Evolutionary conservation across 257 asterid species (phyloP), one percentile per base, ranked within the genome.

Genomic region (Ballota nigra): DNA sequence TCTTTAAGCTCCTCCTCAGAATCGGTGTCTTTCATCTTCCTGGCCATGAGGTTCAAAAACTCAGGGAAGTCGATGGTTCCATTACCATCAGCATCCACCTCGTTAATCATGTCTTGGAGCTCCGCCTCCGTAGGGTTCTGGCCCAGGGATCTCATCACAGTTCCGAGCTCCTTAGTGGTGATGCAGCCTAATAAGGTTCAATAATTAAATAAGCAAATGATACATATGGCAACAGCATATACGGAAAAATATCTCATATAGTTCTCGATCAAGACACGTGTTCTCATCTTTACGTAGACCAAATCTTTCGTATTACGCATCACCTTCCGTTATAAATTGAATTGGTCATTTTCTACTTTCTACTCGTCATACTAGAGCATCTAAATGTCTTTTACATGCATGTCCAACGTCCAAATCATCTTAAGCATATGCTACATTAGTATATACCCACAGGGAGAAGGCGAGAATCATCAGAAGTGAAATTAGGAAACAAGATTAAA

Each of bases 41-140:
- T 74, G 8, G 90, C 90, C 90, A 86, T 86, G 61, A 86, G 90
- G 81, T 86, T 86, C 71, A 86, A 68, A 22, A 83, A 86, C 86
- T 86, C 90, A 0, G 86, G 90, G 78, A 86, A 86, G 74, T 86
- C 90, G 0, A 86, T 86, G 58, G 90, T 86, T 57, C 90, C 90
- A 68, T 86, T 83, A 4, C 90, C 90, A 77, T 86, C 90, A 20
- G 90, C 90, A 77, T 86, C 90, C 36, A 86, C 90, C 73, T 86
- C 90, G 4, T 86, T 86, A 29, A 86, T 83, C 90, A 86, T 86
- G 53, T 86, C 90, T 64, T 86, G 90, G 60, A 86, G 90, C 86
- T 86, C 90, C 4, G 88, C 90, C 70, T 86, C 90, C 0, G 90
- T 86, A 0, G 90, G 90, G 71, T 86, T 86, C 81, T 86, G 90